phyloP scores from a whole-genome alignment of 495 filamentous ascomycete genomes.

The Aspergillus nidulans region DNA sequence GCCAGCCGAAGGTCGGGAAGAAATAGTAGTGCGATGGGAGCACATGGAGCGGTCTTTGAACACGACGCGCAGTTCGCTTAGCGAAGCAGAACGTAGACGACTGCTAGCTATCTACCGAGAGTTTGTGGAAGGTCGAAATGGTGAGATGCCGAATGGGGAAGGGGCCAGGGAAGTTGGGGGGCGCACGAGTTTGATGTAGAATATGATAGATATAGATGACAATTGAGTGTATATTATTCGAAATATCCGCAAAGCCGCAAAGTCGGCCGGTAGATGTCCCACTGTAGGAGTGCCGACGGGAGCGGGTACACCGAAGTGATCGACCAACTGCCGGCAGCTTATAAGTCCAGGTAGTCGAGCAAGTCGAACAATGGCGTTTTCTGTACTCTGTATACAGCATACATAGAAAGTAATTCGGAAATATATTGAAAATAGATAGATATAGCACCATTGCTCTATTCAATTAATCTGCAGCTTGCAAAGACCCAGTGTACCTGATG shows the following conservation, averaged over 20 bases:
- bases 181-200: constrained; percentile 85
- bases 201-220: constrained; percentile 17
- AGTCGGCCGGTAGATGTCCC: neutral
- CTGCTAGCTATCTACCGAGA: constrained; percentile 80
- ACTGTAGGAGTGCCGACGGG: constrained; percentile 2
- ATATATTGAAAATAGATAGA: neutral
- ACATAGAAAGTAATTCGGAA: neutral
- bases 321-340: neutral
- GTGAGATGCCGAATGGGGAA: constrained; percentile 91
- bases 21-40: constrained; percentile 82
- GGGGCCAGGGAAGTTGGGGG: constrained; percentile 88
- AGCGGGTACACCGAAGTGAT: neutral
- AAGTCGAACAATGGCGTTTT: no score
- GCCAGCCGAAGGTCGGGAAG: constrained; percentile 45
- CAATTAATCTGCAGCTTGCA: neutral
- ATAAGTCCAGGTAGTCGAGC: no score
- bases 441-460: neutral
- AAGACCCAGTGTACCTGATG: neutral
- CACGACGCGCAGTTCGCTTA: constrained; percentile 80
- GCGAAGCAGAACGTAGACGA: constrained; percentile 64
- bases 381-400: neutral
- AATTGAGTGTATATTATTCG: constrained; percentile 1
- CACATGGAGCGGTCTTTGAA: constrained; percentile 74
- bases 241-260: neutral
- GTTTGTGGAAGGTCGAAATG: constrained; percentile 86